These are phyloP conservation scores for Xylariaceae sp. DNA, from an alignment of 2,329 filamentous ascomycete species.

Conservation along the genomic window DNA sequence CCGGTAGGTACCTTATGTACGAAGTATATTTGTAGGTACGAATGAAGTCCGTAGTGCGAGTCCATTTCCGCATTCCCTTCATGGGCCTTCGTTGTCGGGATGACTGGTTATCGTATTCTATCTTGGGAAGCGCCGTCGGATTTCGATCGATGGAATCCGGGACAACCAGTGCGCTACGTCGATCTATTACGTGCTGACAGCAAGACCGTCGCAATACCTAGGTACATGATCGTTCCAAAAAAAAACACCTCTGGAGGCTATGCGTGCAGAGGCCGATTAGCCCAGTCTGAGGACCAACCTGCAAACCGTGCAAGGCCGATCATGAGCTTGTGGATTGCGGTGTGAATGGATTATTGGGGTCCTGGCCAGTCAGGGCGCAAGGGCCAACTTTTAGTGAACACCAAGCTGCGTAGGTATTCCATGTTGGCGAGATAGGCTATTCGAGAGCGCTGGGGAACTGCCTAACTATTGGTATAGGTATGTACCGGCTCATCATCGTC, in stretches of 20 bases:
- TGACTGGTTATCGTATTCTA: neutral
- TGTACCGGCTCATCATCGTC: neutral
- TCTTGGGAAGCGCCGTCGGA: neutral
- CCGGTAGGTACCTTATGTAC: no score
- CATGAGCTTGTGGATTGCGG: slow-evolving; percentile 4
- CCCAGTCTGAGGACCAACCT: slow-evolving; percentile 4
- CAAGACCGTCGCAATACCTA: no score
- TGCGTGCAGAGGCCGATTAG: slow-evolving; percentile 1
- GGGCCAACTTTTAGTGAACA: neutral
- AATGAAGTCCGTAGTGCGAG: neutral
- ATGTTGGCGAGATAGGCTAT: neutral
- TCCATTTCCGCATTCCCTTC: neutral
- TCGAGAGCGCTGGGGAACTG: neutral
- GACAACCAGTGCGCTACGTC: neutral
- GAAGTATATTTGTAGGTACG: neutral
- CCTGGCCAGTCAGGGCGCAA: neutral
- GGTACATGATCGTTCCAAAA: neutral
- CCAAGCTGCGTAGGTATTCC: neutral
- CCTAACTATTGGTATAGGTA: neutral
- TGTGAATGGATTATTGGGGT: neutral
- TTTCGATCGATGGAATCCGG: neutral
- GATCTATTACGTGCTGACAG: no score
- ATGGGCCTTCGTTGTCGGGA: neutral
- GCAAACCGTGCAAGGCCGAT: slow-evolving; percentile 9
- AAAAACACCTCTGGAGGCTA: neutral